Base-by-base conservation (phyloP, 352 stramenopile genomes). In the Phytophthora ramorum region DNA sequence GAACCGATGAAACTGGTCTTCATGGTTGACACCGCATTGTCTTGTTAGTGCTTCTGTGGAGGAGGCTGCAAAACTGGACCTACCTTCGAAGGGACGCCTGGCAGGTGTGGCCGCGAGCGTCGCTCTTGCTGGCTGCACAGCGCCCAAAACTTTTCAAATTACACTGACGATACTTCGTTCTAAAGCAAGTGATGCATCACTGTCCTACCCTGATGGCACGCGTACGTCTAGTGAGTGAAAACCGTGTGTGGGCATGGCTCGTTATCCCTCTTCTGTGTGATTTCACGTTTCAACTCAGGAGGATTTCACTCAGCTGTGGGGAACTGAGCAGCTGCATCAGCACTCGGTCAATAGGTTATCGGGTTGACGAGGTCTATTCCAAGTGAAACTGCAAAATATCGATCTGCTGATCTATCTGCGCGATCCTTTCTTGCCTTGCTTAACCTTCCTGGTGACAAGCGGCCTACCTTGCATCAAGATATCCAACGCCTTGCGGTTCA, bases 381-480 rank as follows among this genome's bases (percentile, higher is more conserved):
- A n/a, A 34, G 4, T 2, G 28, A 34, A 34, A 7, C 28, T 40
- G 10, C 10, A n/a, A 40, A 40, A 2, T n/a, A 9, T 40, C 10
- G 35, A 13, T 46, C 19, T 46, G 17, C 34, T 7, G 10, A 13
- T 58, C 49, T 78, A 75, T 55, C 38, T 64, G 22, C 68, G 65
- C 38, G 66, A 34, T n/a, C 66, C 59, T 51, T 90, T 90, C 70
- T 93, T 93, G 40, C 73, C 60, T 59, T 88, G 72, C 49, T 89
- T 91, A 38, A 70, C 58, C 55, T 86, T 87, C 43, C 80, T 84
- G 19, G 78, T 81, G 19, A 91, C 79, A 7, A 93, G 73, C n/a
- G 85, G 83, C 56, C 83, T 88, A 38, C 85, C 85, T 48, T 89
- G 69, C 57, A 93, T 75, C 59, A 93, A 46, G n/a, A 79, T 79